Base-by-base conservation (phyloP, 768 basidiomycete genomes). In the Boletus huronensis region DNA sequence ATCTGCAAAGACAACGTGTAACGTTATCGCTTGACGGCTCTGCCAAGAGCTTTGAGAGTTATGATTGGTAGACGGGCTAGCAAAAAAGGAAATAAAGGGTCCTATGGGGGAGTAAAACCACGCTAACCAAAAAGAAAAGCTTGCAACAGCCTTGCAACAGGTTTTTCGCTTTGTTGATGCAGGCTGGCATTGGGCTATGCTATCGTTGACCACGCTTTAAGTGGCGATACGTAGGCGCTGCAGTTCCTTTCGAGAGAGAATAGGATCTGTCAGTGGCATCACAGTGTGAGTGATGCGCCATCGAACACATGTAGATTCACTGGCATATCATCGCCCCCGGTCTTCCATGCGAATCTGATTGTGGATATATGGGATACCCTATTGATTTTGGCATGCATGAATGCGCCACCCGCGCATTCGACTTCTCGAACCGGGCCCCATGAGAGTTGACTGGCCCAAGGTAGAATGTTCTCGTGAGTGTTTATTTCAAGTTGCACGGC, bases 141-240 rank as follows among this genome's bases (percentile, higher is more conserved):
- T 25, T 2, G 23, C 2, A 25, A 25, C 23, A 25, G 23, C 23
- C 23, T 25, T 25, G 23, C 23, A 25, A n/a, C n/a, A n/a, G n/a
- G n/a, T n/a, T n/a, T n/a, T n/a, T n/a, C n/a, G n/a, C n/a, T n/a
- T n/a, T n/a, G n/a, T n/a, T n/a, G n/a, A n/a, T n/a, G n/a, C 34
- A 10, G 23, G 46, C 17, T 7, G 28, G n/a, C 16, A 23, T 9
- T 52, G 55, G 77, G 75, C 0, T 70, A 4, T 21, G 16, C 42
- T 39, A 42, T 14, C 49, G 26, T 14, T 40, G n/a, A 17, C n/a
- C n/a, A 17, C 25, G n/a, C 49, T 40, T 3, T 11, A 41, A 26
- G 31, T 16, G 23, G 16, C 17, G 21, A 10, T 19, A 13, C 28
- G 9, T 19, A 39, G 11, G 49, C 9, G n/a, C 34, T 35, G n/a